phyloP scores from a whole-genome alignment of 192 early-diverging fungal species.

The Backusella mclennaniae region DNA sequence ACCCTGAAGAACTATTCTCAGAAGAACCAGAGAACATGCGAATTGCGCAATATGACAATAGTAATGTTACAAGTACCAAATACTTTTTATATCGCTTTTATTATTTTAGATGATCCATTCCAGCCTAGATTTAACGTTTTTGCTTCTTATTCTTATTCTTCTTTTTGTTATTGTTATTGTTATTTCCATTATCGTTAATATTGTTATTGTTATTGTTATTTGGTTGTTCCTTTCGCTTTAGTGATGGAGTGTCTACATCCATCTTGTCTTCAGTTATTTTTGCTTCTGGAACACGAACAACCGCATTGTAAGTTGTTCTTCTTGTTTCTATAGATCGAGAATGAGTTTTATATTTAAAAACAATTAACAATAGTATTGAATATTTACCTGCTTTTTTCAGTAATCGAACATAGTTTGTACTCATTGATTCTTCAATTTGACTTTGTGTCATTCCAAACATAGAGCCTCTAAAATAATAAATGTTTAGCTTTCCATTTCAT shows the following conservation, averaged over 20 bases:
- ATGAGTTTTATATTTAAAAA: background rate
- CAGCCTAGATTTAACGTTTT: background rate
- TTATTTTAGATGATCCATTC: background rate
- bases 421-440: slow-evolving; percentile 19
- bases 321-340: slow-evolving; percentile 9
- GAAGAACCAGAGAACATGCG: too few relatives aligned
- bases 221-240: background rate
- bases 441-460: slow-evolving; percentile 26
- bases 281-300: slow-evolving; percentile 2
- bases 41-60: too few relatives aligned
- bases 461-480: slow-evolving; percentile 11
- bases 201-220: background rate
- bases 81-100: background rate
- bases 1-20: too few relatives aligned
- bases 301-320: slow-evolving; percentile 16
- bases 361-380: background rate
- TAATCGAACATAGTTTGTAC: slow-evolving; percentile 23
- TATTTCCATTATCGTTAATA: background rate
- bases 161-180: background rate
- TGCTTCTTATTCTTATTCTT: background rate
- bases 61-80: too few relatives aligned
- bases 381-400: slow-evolving; percentile 34
- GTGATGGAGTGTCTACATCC: background rate
- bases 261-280: background rate
- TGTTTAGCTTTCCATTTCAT: background rate